Evolutionary conservation across 768 basidiomycete genomes (phyloP), one percentile per base, ranked within the genome.

Genomic region (Pleurotus tuber-regium): DNA sequence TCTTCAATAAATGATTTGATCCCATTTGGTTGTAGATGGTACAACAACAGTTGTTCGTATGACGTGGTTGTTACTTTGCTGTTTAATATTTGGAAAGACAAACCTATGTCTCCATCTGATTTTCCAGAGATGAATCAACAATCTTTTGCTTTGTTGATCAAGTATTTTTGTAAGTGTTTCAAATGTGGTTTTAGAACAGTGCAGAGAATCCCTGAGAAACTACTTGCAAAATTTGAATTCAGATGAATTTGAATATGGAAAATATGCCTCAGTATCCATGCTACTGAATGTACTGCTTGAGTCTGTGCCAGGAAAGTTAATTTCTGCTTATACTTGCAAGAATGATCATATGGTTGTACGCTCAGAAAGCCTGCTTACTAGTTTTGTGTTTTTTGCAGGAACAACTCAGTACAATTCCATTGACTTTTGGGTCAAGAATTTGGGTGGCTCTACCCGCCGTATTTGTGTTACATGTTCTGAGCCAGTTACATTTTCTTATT

Each of bases 1-100:
- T 30, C 43, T n/a, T n/a, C 39, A 14, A 43, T 12, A 9, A 16
- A 41, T 19, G 18, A 24, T 8, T 16, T 40, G 42, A 23, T 33
- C 19, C 31, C 47, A 4, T 30, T 24, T 6, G 60, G 59, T 14
- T 48, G 54, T 30, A 31, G n/a, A 28, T 66, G 65, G 65, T 41
- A 43, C 21, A 23, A 58, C 16, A 61, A 64, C 30, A 68, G 66
- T 33, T 69, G 66, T 58, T 60, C 63, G 11, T 69, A 69, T 59
- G 68, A 69, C 44, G 12, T 59, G 8, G 26, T 60, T 1, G 48
- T 69, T 28, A 54, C 59, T 0, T 48, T 61, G 3, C 40, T 69
- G 4, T 61, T 46, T 50, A 39, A 58, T 36, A 41, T 64, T 12
- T 65, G 59, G 63, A 14, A 12, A 21, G 26, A 42, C 21, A 35